Evolutionary conservation across 1,284 basidiomycete genomes (phyloP), one percentile per base, ranked within the genome.

Genomic region (Papiliotrema terrestris): DNA sequence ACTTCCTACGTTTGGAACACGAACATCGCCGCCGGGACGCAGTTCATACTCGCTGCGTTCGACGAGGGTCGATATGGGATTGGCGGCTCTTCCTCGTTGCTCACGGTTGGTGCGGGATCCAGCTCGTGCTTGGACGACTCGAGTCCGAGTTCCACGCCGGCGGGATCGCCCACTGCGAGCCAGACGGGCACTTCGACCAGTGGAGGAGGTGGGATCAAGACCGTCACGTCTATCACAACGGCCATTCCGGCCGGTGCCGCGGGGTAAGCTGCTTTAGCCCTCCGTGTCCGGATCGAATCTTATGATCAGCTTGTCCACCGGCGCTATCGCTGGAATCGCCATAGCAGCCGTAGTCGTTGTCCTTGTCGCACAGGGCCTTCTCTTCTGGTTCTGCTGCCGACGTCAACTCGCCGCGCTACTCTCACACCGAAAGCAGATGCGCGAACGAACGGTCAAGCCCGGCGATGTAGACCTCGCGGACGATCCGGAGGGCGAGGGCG

Each of bases 331-430:
- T 19, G 73, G 73, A 6, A 73, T 75, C 23, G 71, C 66, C 20
- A 53, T 73, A 3, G 66, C 60, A 13, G 69, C 62, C 1, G 54
- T 73, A 15, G 52, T 66, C n/a, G 60, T 51, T 3, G 61, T 72
- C 8, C 32, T 69, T 14, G 58, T 67, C 22, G 39, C 69, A 1
- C 71, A 71, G 59, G 60, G 49, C 5, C 42, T 61, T 2, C 45
- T 73, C 14, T 37, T 74, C 35, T 75, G 65, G 65, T 70, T 71
- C 61, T 72, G 71, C 61, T 73, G 71, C 49, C 60, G 70, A 15
- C 55, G 67, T 22, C 67, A 71, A 46, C 49, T 73, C 29, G 37
- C 36, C 8, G 58, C 64, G 1, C 57, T 68, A 9, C 49, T 68
- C 17, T 67, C 65, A 13, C 65, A 69, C 50, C 65, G 68, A 25